A percentile compares a stretch with the other conserved stretches of the same genome.
Evolutionary conservation across 352 stramenopile genomes (phyloP).

Genomic region (Elongisporangium undulatum): DNA sequence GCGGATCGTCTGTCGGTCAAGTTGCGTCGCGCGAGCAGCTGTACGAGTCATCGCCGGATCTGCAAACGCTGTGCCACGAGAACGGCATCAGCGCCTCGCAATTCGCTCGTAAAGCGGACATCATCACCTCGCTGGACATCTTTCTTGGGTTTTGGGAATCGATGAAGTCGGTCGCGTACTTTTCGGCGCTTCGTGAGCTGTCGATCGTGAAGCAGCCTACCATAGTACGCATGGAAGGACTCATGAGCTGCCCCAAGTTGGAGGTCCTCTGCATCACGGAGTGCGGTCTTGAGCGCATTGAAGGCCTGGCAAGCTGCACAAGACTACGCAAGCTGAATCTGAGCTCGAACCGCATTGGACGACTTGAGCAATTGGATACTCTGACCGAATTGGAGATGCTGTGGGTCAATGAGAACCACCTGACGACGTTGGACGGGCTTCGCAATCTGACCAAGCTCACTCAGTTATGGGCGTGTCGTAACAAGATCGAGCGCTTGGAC

Average conservation of each 20-base stretch:
- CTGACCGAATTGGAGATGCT: conserved; percentile 65
- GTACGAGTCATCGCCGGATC: conserved; percentile 37
- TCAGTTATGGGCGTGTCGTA: conserved; percentile 73
- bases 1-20: background rate
- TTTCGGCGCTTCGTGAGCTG: conserved; percentile 53
- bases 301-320: conserved; percentile 31
- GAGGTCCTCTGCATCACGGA: conserved; percentile 67
- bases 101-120: conserved; percentile 40
- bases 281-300: conserved; percentile 50
- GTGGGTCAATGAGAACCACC: conserved; percentile 81
- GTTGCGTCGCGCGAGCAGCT: conserved; percentile 9
- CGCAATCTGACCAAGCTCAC: conserved; percentile 42
- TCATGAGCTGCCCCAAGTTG: conserved; percentile 43
- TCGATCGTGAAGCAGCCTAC: conserved; percentile 76
- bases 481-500: conserved; percentile 71
- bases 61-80: conserved; percentile 61
- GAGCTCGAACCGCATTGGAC: conserved; percentile 54
- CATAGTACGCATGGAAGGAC: conserved; percentile 47
- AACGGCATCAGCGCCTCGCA: conserved; percentile 55
- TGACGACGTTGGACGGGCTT: conserved; percentile 53
- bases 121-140: conserved; percentile 49
- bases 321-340: conserved; percentile 69
- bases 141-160: conserved; percentile 77
- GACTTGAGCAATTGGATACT: conserved; percentile 45
- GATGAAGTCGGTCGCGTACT: conserved; percentile 67